These are phyloP conservation scores for Arctium lappa DNA, from an alignment of 129 eudicot species.

Conservation along the genomic window DNA sequence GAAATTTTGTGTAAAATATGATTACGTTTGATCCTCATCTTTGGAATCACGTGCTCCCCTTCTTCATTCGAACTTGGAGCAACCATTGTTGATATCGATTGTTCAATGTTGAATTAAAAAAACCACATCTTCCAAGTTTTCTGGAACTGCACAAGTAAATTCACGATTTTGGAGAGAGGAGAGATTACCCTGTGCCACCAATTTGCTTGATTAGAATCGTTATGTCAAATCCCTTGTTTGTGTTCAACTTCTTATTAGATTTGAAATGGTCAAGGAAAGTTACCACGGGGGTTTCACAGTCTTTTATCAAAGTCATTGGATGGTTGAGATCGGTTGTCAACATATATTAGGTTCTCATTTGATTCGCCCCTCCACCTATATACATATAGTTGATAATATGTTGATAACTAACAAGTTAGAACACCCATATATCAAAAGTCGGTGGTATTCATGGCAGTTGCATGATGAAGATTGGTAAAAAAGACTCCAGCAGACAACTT, in stretches of 20 bases:
- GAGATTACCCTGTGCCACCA: not conserved
- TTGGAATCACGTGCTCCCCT: not conserved
- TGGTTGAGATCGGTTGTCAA: not conserved
- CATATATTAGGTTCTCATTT: not conserved
- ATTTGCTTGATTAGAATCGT: not conserved
- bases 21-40: not conserved
- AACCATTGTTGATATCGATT: not conserved
- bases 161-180: not conserved
- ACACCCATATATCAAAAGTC: no score
- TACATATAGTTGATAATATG: not conserved
- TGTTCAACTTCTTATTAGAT: not conserved
- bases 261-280: not conserved
- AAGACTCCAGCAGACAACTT: no score
- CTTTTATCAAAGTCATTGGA: not conserved
- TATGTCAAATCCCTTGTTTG: not conserved
- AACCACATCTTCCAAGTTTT: not conserved
- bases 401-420: no score
- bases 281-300: not conserved
- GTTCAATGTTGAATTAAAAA: not conserved
- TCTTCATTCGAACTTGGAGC: not conserved
- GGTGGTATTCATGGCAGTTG: no score
- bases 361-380: not conserved
- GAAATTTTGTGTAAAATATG: not conserved
- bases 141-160: not conserved
- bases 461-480: no score